Evolutionary conservation across 1,139 yeast species (phyloP).

Genomic region (Scheffersomyces insectosa): DNA sequence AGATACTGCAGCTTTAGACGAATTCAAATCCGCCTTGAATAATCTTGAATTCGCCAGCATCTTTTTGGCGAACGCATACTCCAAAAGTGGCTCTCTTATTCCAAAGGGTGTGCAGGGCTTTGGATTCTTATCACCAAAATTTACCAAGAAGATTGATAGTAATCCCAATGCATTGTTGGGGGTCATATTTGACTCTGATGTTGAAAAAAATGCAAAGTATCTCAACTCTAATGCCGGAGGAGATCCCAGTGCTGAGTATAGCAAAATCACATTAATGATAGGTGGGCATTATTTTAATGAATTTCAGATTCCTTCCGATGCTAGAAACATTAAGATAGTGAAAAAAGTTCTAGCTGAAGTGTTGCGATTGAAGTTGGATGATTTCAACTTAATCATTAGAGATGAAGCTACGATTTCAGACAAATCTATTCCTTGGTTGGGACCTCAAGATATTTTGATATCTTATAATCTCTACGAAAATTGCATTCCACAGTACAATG

Average conservation of each 20-base stretch:
- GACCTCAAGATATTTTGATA: slow-evolving; percentile 31
- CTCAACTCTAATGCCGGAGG: slow-evolving; percentile 8
- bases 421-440: slow-evolving; percentile 23
- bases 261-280: slow-evolving; percentile 84
- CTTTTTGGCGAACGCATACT: slow-evolving; percentile 59
- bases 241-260: slow-evolving; percentile 28
- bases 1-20: slow-evolving; percentile 12
- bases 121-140: slow-evolving; percentile 80
- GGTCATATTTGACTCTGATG: slow-evolving; percentile 86
- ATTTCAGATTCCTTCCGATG: slow-evolving; percentile 44
- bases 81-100: slow-evolving; percentile 28
- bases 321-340: slow-evolving; percentile 45
- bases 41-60: slow-evolving; percentile 53
- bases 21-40: slow-evolving; percentile 4
- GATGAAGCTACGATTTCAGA: slow-evolving; percentile 27
- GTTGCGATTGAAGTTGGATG: slow-evolving; percentile 40
- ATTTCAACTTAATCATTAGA: slow-evolving; percentile 23
- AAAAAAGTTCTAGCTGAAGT: slow-evolving; percentile 51
- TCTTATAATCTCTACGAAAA: slow-evolving; percentile 40
- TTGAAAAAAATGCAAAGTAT: slow-evolving; percentile 50
- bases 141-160: slow-evolving; percentile 24
- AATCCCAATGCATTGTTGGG: slow-evolving; percentile 74
- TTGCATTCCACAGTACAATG: slow-evolving; percentile 81
- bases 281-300: slow-evolving; percentile 69
- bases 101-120: slow-evolving; percentile 63